These are phyloP conservation scores for Jaltomata sinuosa DNA, from an alignment of 257 asterid species.

Conservation along the genomic window DNA sequence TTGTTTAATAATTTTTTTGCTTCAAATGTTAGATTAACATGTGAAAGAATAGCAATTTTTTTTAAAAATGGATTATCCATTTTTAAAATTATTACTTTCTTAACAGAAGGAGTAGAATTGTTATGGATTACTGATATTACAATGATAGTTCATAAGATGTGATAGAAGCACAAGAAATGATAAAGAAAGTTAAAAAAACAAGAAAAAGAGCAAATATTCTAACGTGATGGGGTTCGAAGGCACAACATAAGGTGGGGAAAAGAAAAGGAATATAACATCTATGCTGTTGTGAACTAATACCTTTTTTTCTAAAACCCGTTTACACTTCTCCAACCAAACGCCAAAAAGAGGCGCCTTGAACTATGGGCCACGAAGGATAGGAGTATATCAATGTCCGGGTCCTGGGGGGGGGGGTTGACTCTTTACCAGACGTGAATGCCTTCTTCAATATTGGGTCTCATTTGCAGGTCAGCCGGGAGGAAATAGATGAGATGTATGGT, in stretches of 20 bases:
- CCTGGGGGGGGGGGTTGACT: background rate
- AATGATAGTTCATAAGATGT: background rate
- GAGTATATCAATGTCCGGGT: background rate
- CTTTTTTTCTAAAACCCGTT: background rate
- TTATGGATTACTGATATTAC: background rate
- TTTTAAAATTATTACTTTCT: background rate
- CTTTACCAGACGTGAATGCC: background rate
- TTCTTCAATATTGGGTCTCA: background rate
- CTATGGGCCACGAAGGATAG: background rate
- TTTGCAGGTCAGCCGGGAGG: conserved; percentile 67
- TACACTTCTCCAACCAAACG: background rate
- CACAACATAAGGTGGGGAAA: background rate
- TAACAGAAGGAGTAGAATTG: background rate
- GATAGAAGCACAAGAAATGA: background rate
- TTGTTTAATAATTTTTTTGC: background rate
- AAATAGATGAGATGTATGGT: conserved; percentile 73
- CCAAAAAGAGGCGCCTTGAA: background rate
- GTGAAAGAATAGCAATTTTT: background rate
- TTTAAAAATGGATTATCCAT: background rate
- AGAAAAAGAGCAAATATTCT: background rate
- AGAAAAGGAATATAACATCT: background rate
- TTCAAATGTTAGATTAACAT: background rate
- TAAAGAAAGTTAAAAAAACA: background rate
- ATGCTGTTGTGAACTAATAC: background rate
- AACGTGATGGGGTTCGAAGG: background rate